A percentile compares a stretch with the other conserved stretches of the same genome.
These are phyloP conservation scores for Myriosclerotinia scirpicola DNA, from an alignment of 2,329 filamentous ascomycete species.

Conservation along the genomic window DNA sequence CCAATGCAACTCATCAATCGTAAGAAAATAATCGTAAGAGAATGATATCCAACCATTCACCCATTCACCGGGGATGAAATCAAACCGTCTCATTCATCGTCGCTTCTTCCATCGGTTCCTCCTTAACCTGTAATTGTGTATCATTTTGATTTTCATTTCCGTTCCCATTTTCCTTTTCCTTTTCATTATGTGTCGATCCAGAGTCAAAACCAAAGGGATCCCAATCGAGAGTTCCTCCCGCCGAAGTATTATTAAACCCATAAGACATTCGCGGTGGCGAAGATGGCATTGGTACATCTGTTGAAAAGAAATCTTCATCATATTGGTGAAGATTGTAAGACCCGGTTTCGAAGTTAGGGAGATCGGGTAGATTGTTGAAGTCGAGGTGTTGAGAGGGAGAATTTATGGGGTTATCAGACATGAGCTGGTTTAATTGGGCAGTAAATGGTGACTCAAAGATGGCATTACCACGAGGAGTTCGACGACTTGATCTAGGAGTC, in stretches of 20 bases:
- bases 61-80: neutral
- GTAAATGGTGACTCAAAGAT: conserved; percentile 42
- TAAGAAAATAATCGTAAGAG: conserved; percentile 13
- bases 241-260: conserved; percentile 25
- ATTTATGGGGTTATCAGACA: conserved; percentile 35
- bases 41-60: neutral
- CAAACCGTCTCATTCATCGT: conserved; percentile 1
- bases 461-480: conserved; percentile 34
- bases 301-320: conserved; percentile 46
- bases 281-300: conserved; percentile 48
- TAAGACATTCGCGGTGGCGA: conserved; percentile 46
- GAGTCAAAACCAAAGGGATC: conserved; percentile 14
- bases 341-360: conserved; percentile 31
- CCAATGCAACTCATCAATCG: conserved; percentile 13
- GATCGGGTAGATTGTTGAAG: conserved; percentile 42
- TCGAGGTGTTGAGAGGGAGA: conserved; percentile 38
- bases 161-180: conserved; percentile 3
- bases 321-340: conserved; percentile 30
- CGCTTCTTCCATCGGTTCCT: conserved; percentile 28
- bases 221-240: conserved; percentile 14
- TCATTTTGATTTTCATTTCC: neutral
- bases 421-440: conserved; percentile 38
- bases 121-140: conserved; percentile 28
- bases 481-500: conserved; percentile 36
- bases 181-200: neutral